Base-by-base conservation (phyloP, 2,329 filamentous ascomycete genomes). In the Fusarium mexicanum region DNA sequence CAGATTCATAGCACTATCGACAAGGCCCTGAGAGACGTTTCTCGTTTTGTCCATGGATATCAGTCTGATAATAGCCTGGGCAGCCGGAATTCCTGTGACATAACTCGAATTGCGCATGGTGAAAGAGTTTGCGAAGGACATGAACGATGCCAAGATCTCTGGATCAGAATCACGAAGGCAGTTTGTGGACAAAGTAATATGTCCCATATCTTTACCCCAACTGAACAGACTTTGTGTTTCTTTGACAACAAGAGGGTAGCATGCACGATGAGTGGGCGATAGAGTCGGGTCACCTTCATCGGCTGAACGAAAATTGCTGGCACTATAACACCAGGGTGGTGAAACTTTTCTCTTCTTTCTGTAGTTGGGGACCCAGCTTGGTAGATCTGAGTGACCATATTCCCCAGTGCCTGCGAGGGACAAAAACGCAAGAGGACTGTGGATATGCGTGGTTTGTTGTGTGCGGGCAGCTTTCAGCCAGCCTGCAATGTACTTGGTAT, bases 281-380 rank as follows among this genome's bases (percentile, higher is more conserved):
- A 26, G 48, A 62, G 31, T 54, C 13, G 8, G 20, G 29, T 33
- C n/a, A 6, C 18, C 16, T 26, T 68, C 20, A 41, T 43, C 24
- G 31, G 26, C 13, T n/a, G 37, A 41, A 12, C 40, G 20, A 26
- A 68, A 47, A 29, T 55, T 31, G 26, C 35, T 50, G 26, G 55
- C 41, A 29, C 26, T 24, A 40, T 63, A 68, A 9, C 41, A 53
- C 64, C 47, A 69, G 18, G 55, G 55, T 17, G 44, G 10, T n/a
- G 22, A 17, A 16, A 26, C 31, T 20, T 62, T 16, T 7, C 38
- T 37, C 3, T 35, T 41, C 22, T 26, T 31, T 22, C 37, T 24
- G 37, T 63, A 63, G 29, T 69, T 38, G 2, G 64, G 64, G 33
- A 40, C 64, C 55, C 66, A 68, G n/a, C 47, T 69, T 26, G 64